Conservation (phyloP, 768 basidiomycete genomes). For the Psilocybe subaeruginosa region DNA sequence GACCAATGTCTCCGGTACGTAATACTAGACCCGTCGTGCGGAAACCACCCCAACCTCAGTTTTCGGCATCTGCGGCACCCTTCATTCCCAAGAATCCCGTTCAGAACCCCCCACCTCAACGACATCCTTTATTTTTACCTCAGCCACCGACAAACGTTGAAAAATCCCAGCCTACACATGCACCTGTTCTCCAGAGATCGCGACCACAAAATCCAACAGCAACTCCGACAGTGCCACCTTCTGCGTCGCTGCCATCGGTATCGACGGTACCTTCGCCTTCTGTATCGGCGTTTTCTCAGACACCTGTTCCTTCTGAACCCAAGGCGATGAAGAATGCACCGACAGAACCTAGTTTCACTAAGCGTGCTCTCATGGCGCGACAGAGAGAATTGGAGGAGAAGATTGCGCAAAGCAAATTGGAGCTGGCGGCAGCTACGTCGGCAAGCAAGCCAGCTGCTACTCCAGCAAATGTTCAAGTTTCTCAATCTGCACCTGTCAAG, state of each 20-base stretch:
- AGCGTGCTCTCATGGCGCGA: constrained; percentile 40
- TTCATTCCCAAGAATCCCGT: constrained; percentile 2
- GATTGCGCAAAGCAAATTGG: constrained; percentile 39
- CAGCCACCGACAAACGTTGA: background rate
- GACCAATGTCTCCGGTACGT: constrained; percentile 2
- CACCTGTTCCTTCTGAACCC: constrained; percentile 35
- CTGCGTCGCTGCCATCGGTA: background rate
- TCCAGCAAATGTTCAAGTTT: background rate
- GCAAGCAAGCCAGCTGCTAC: background rate
- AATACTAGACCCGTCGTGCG: background rate
- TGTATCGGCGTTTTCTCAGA: constrained; percentile 11
- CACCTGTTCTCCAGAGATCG: background rate
- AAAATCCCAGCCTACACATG: background rate
- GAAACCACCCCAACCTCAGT: background rate
- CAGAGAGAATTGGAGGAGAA: constrained; percentile 49
- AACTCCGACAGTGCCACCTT: background rate
- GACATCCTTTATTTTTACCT: constrained; percentile 5
- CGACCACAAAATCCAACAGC: background rate
- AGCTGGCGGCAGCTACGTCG: constrained; percentile 28
- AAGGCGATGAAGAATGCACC: constrained; percentile 41
- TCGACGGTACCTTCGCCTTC: background rate
- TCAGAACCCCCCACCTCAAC: constrained; percentile 4
- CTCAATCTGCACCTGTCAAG: constrained; percentile 2
- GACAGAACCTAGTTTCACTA: constrained; percentile 38
- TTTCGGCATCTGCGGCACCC: background rate